Evolutionary conservation across 148 eudicot genomes (phyloP).

Genomic region (Vaccinium darrowii): DNA sequence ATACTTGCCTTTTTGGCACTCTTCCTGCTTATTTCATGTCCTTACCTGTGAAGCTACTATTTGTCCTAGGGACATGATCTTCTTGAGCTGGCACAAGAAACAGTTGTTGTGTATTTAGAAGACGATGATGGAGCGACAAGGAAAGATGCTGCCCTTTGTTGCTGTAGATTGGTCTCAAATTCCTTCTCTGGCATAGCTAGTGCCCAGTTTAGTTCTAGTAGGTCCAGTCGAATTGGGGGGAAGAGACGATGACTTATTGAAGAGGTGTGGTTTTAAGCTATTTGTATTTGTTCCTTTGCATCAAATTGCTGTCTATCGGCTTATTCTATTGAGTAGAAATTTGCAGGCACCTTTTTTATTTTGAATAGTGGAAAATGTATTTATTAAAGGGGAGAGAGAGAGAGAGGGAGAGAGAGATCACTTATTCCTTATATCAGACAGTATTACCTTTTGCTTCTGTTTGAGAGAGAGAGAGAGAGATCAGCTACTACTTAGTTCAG

Average conservation of each 20-base stretch:
- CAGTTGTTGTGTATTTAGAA: constrained; percentile 75
- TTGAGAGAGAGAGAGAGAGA: not conserved
- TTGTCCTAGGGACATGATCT: constrained; percentile 85
- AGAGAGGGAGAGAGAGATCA: not conserved
- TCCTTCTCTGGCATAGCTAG: constrained; percentile 55
- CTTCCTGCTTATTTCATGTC: constrained; percentile 11
- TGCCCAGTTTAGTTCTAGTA: constrained; percentile 55
- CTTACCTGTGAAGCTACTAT: constrained; percentile 15
- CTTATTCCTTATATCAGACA: not conserved
- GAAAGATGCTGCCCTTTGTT: constrained; percentile 94
- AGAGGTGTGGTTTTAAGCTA: constrained; percentile 55
- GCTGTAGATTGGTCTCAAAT: constrained; percentile 79
- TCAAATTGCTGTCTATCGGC: not conserved
- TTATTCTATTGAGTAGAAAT: not conserved
- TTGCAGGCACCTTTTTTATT: not conserved
- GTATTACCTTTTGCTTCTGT: too few species aligned
- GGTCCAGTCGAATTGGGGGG: constrained; percentile 81
- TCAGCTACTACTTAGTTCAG: not conserved
- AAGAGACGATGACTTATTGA: constrained; percentile 78
- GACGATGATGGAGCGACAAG: constrained; percentile 84
- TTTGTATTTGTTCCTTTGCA: not conserved
- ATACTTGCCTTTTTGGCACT: constrained; percentile 9
- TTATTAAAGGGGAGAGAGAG: not conserved
- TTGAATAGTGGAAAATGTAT: not conserved
- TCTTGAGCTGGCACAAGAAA: constrained; percentile 80